Conservation (phyloP, 2,329 filamentous ascomycete species). For the Fusarium chaquense region DNA sequence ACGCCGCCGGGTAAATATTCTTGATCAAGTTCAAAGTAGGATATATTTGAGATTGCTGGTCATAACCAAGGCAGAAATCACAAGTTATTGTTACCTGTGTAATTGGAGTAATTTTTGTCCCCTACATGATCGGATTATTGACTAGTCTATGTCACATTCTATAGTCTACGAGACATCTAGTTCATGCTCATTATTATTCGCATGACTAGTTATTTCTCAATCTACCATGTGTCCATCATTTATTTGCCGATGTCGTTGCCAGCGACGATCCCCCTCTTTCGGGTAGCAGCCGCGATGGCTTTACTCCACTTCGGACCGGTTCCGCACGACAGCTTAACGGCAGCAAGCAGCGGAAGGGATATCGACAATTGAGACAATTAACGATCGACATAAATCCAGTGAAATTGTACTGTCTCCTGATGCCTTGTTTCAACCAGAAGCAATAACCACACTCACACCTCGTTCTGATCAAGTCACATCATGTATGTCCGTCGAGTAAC, state of each 20-base stretch:
- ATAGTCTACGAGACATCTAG: neutral
- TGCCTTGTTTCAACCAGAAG: neutral
- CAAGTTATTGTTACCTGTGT: too few relatives aligned
- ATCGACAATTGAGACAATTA: neutral
- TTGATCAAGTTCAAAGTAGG: neutral
- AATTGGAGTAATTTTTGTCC: too few relatives aligned
- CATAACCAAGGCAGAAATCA: accelerated
- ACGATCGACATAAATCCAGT: neutral
- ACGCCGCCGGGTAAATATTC: too few relatives aligned
- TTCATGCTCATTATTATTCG: neutral
- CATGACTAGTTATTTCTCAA: neutral
- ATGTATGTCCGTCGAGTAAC: neutral
- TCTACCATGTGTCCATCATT: neutral
- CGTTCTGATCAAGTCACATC: neutral
- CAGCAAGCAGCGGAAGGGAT: neutral
- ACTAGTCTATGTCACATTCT: accelerated
- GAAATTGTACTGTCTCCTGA: accelerated
- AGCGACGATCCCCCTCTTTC: neutral
- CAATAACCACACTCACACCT: neutral
- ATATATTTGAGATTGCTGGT: neutral
- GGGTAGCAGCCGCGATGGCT: neutral
- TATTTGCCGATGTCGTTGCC: constrained; percentile 11
- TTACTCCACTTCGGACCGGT: neutral
- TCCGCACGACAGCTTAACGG: neutral
- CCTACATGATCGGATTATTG: neutral